Evolutionary conservation across 345 rosid genomes (phyloP).

Genomic region (Eucalyptus lansdowneana): DNA sequence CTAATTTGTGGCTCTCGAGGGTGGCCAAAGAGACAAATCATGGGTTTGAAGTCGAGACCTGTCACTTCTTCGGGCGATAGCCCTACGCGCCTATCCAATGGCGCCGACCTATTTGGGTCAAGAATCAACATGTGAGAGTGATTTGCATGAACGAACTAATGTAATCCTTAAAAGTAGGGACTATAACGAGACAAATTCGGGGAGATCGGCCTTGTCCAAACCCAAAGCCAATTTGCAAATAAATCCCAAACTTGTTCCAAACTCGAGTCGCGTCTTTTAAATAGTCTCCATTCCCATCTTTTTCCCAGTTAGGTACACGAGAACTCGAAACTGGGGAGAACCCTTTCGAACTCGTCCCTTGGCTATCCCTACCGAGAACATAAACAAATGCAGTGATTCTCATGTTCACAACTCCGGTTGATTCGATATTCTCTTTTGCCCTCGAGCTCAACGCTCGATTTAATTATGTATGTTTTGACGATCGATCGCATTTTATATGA

Average conservation of each 20-base stretch:
- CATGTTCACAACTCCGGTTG: fast-evolving
- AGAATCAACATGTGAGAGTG: not conserved
- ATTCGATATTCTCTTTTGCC: not conserved
- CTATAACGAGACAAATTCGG: not conserved
- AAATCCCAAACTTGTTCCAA: not conserved
- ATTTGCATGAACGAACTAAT: not conserved
- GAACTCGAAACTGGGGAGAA: not conserved
- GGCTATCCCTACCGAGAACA: not conserved
- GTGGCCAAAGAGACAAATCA: not conserved
- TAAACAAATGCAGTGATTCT: not conserved
- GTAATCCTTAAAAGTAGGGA: not conserved
- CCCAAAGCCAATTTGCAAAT: not conserved
- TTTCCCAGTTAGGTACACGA: not conserved
- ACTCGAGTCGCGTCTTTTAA: not conserved
- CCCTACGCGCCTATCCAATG: not conserved
- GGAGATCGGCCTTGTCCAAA: not conserved
- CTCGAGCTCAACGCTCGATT: not conserved
- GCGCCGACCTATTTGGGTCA: not conserved
- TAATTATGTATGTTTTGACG: not conserved
- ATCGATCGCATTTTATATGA: not conserved
- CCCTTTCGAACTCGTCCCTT: not conserved
- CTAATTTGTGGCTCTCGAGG: not conserved
- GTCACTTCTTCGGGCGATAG: not conserved
- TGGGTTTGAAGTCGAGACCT: not conserved
- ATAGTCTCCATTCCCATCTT: not conserved